Evolutionary conservation across 352 stramenopile genomes (phyloP), one percentile per base, ranked within the genome.

Genomic region (Globisporangium radiosum): DNA sequence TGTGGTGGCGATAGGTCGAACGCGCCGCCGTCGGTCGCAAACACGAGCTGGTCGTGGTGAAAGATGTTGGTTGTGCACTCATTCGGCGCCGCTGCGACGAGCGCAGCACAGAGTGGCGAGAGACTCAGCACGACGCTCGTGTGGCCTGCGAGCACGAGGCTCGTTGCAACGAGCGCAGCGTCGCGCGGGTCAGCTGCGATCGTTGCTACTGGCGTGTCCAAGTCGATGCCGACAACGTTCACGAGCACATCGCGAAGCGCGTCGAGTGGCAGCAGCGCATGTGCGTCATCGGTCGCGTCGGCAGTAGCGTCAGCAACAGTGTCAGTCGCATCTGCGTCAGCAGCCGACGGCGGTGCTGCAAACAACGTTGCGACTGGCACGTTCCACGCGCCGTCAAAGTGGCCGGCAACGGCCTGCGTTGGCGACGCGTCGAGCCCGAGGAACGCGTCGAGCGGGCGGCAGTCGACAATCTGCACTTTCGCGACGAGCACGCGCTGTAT

Each of bases 141-240:
- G 38, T 73, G 57, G 9, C 78, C 76, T 10, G 66, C 70, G 38
- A 88, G 57, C 17, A 85, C 51, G 36, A 88, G 56, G 0, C 67
- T 72, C 60, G 73, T 88, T 7, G 84, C 84, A 40, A 91, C 78
- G 3, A 76, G 65, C 51, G 84, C 81, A 38, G 75, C 81, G 68
- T 92, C 76, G 7, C 68, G 60, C 5, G 63, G 65, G 38, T 71
- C 63, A n/a, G 69, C 73, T 2, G 63, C 73, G 5, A 90, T 55
- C 14, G 91, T 76, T 7, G 72, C 68, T 36, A 86, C 66, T 9
- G 67, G 64, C 7, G 51, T 58, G 9, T 73, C 60, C 14, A 80
- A 62, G 51, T 74, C 60, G 43, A 91, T 60, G 4, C 73, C 70
- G 25, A 71, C 70, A 14, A 56, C 59, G 54, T 78, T 70, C 19